Base-by-base conservation (phyloP, 129 eudicot genomes). In the Oenanthe sinensis region DNA sequence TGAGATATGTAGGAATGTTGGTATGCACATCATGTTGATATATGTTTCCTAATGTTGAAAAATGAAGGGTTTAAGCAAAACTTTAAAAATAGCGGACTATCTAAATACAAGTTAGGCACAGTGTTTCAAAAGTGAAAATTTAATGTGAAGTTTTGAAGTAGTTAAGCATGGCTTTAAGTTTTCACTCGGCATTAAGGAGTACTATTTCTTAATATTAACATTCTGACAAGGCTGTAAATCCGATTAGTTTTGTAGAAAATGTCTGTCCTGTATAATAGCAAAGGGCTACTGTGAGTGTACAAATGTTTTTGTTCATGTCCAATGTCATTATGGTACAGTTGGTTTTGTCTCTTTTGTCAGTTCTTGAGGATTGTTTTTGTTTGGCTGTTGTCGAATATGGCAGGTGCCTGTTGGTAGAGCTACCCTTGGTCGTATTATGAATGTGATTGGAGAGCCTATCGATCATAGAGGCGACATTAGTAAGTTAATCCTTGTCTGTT, bases 331-430 rank as follows among this genome's bases (percentile, higher is more conserved):
- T 7, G n/a, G 65, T 58, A 58, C 65, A 2, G 8, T 58, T 6
- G 65, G 5, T 58, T 5, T 5, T n/a, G n/a, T 22, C 20, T 19
- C 3, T 8, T 4, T 55, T 58, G 2, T 58, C 0, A 22, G 14
- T 22, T 58, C 30, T 20, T n/a, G 30, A 3, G 30, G 8, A 22
- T 22, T 8, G 1, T n/a, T n/a, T n/a, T 3, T 24, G 15, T 24
- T 60, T 55, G 1, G 16, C 15, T 15, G 28, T 2, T 8, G 0
- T 37, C 80, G 11, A 58, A 47, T 22, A 58, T 75, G 42, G 5
- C 75, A 95, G 99, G 92, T 95, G 10, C 99, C 99, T 86, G 97
- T 95, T 15, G 99, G 99, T 40, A 88, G 96, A 77, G 91, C 99
- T 78, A 95, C 97, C 14, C 97, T 95, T 82, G 99, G 99, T 19